These are phyloP conservation scores for Chlorella sp. DNA, from an alignment of 139 green algal species.

Conservation along the genomic window DNA sequence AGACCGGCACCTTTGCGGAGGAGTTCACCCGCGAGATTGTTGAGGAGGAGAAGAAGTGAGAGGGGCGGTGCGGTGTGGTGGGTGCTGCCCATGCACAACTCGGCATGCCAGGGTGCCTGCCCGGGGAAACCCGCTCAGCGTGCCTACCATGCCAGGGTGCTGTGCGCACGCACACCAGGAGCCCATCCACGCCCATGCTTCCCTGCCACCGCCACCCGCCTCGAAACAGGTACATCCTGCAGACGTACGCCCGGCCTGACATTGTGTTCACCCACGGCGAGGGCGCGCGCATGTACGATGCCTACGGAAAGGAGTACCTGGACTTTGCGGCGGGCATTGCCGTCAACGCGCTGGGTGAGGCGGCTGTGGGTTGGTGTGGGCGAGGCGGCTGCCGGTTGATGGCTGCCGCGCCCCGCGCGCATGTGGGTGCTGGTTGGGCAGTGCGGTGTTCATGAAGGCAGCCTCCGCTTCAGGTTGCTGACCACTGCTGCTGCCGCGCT, in stretches of 20 bases:
- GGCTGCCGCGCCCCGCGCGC: no score
- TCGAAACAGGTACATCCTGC: conserved; percentile 78
- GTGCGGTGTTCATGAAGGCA: no score
- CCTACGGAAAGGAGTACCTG: conserved; percentile 90
- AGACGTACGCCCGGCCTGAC: conserved; percentile 86
- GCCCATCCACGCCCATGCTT: background rate
- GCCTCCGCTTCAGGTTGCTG: no score
- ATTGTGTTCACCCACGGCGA: conserved; percentile 86
- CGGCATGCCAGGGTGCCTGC: no score
- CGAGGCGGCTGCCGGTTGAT: no score
- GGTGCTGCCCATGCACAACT: background rate
- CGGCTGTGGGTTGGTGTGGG: background rate
- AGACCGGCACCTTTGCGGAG: background rate
- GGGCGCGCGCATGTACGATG: conserved; percentile 86
- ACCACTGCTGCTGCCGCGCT: background rate
- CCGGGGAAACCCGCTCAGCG: no score
- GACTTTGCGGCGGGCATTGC: conserved; percentile 98
- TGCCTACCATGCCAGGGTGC: no score
- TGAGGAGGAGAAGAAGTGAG: conserved; percentile 44
- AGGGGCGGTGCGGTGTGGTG: background rate
- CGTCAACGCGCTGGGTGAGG: conserved; percentile 92
- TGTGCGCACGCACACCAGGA: background rate
- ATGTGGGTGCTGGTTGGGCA: no score
- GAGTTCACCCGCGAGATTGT: conserved; percentile 39
- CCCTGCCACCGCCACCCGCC: no score